These are phyloP conservation scores for Eleusine indica DNA, from an alignment of 176 grass and related monocot species.

Conservation along the genomic window DNA sequence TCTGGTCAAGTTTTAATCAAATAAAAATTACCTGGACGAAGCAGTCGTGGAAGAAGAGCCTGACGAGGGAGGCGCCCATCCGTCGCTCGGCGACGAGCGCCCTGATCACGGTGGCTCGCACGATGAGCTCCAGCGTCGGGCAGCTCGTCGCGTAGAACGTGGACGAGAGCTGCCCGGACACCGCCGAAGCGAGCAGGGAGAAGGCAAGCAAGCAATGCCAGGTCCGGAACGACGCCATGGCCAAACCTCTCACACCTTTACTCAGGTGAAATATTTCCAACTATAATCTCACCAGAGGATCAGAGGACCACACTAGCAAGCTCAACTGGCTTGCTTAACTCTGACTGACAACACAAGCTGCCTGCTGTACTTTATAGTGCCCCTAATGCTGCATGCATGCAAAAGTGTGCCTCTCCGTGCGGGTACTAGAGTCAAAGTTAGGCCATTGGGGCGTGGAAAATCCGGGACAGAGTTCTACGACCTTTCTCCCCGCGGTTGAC, in stretches of 20 bases:
- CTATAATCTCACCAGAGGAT: neutral
- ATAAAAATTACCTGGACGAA: conserved; percentile 59
- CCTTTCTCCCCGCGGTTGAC: conserved; percentile 16
- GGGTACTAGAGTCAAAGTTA: conserved; percentile 27
- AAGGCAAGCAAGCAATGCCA: conserved; percentile 43
- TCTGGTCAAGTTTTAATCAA: neutral
- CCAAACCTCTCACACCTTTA: neutral
- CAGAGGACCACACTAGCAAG: neutral
- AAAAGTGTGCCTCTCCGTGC: conserved; percentile 8
- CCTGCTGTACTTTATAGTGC: conserved; percentile 26
- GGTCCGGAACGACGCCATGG: conserved; percentile 38
- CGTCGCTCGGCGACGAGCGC: conserved; percentile 52
- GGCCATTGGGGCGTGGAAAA: conserved; percentile 15
- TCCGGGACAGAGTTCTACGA: neutral
- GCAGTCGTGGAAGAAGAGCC: conserved; percentile 87
- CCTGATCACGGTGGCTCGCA: conserved; percentile 48
- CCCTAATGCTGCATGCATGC: conserved; percentile 40
- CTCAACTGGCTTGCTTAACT: neutral
- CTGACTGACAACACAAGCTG: conserved; percentile 3
- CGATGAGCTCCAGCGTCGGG: conserved; percentile 44
- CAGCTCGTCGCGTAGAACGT: conserved; percentile 60
- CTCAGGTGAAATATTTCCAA: neutral
- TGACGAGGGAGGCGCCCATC: conserved; percentile 73
- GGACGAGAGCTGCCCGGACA: conserved; percentile 55
- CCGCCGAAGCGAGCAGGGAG: conserved; percentile 38